Percentiles rank a stretch among this genome's conserved stretches.
These are phyloP conservation scores for Leptodermis oblonga DNA, from an alignment of 257 asterid species.

Conservation along the genomic window DNA sequence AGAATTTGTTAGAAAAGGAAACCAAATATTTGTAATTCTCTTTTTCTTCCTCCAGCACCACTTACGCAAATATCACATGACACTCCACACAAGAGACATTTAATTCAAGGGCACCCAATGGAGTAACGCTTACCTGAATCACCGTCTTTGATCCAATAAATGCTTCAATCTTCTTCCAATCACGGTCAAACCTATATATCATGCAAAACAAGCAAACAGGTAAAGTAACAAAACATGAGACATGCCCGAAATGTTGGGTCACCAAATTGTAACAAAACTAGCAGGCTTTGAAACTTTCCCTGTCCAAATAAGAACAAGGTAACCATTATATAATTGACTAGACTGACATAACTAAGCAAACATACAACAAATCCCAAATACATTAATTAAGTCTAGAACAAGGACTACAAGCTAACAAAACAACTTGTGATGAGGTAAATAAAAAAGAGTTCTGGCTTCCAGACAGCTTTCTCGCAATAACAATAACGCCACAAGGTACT, in stretches of 20 bases:
- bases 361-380: neutral
- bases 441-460: neutral
- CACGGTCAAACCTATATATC: conserved; percentile 72
- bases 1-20: neutral
- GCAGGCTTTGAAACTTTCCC: neutral
- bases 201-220: neutral
- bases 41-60: conserved; percentile 11
- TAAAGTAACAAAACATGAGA: neutral
- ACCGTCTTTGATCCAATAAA: conserved; percentile 89
- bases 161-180: conserved; percentile 97
- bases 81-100: neutral
- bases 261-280: neutral
- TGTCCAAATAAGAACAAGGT: neutral
- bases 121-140: conserved; percentile 59
- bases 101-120: neutral
- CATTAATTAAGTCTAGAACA: neutral
- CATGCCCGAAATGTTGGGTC: neutral
- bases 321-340: neutral
- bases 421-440: neutral
- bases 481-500: neutral
- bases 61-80: neutral
- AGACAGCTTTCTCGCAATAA: neutral
- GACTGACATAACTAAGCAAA: neutral
- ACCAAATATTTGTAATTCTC: conserved; percentile 3
- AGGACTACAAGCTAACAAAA: neutral